A percentile compares a stretch with the other conserved stretches of the same genome.
Conservation (phyloP, 345 rosid genomes). For the Microthlaspi erraticum region DNA sequence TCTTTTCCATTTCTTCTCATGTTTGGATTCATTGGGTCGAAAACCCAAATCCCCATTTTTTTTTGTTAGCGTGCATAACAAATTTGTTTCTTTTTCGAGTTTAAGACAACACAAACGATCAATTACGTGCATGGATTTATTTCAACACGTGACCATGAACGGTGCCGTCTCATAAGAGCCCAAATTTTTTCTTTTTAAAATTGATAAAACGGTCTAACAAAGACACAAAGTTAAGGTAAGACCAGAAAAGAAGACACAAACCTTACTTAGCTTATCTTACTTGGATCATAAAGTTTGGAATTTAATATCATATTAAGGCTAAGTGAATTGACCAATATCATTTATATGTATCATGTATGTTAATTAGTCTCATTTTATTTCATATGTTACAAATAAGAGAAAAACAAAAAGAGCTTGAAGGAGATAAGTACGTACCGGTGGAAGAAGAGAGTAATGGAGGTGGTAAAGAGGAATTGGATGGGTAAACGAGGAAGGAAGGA, state of each 20-base stretch:
- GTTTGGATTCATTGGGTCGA: background rate
- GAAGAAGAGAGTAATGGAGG: slow-evolving; percentile 42
- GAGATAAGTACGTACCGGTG: slow-evolving; percentile 50
- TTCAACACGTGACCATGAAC: background rate
- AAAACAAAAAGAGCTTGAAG: background rate
- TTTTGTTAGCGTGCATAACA: slow-evolving; percentile 5
- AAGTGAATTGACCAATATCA: too few species aligned
- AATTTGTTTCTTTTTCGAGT: slow-evolving; percentile 1
- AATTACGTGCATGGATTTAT: slow-evolving; percentile 27
- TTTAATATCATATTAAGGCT: too few species aligned
- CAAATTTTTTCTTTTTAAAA: background rate
- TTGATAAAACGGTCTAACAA: background rate
- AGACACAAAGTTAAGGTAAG: too few species aligned
- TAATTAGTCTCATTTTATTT: too few species aligned
- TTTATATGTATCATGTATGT: too few species aligned
- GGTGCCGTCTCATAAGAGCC: background rate
- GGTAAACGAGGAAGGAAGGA: slow-evolving; percentile 52
- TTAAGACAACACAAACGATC: background rate
- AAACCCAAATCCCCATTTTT: slow-evolving; percentile 12
- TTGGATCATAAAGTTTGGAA: too few species aligned
- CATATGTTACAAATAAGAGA: background rate
- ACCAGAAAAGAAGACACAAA: too few species aligned
- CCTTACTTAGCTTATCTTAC: too few species aligned
- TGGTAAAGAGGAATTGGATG: slow-evolving; percentile 37
- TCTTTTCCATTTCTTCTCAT: slow-evolving; percentile 32